Base-by-base conservation (phyloP, 768 basidiomycete genomes). In the Tephrocybe rancida region DNA sequence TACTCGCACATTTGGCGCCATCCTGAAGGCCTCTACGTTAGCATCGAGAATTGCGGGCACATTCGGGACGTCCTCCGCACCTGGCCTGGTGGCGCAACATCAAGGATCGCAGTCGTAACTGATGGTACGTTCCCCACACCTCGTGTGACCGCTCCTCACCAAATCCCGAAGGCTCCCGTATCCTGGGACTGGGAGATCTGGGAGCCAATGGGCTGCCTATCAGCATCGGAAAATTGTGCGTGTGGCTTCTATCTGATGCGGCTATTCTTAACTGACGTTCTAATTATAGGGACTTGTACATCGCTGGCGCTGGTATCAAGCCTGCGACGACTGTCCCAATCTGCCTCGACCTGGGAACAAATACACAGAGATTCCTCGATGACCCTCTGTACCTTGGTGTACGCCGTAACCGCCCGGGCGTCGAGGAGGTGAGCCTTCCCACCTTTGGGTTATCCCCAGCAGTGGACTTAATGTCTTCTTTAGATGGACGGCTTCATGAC, bases 311-410 rank as follows among this genome's bases (percentile, higher is more conserved):
- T 16, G 88, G 88, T 19, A 81, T 84, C 52, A 77, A 76, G 50
- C 80, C 85, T 10, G 62, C 62, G 21, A 80, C 76, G 13, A 80
- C 81, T 11, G 68, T 89, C 14, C 87, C 87, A 11, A 85, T 88
- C 49, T 84, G 83, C 55, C 75, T 87, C 48, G 89, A 91, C 69
- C 76, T 91, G 37, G 90, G 90, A 18, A 91, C 90, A 10, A 88
- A 91, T 69, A 90, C 85, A 37, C 72, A 83, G 52, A 77, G 73
- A 47, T 82, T 81, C 64, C 70, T 88, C 42, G 75, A 83, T 34
- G 89, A 91, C 60, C 88, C 90, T 30, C 75, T 91, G 5, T 92
- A 92, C 72, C 76, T 91, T 56, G 90, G 90, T 50, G 75, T 86
- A 5, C 80, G 84, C 44, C 79, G 79, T 48, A 80, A 69, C 51